Percentiles rank a stretch among this genome's conserved stretches.
Conservation (phyloP, 2,329 filamentous ascomycete species). For the Juglanconis juglandina region DNA sequence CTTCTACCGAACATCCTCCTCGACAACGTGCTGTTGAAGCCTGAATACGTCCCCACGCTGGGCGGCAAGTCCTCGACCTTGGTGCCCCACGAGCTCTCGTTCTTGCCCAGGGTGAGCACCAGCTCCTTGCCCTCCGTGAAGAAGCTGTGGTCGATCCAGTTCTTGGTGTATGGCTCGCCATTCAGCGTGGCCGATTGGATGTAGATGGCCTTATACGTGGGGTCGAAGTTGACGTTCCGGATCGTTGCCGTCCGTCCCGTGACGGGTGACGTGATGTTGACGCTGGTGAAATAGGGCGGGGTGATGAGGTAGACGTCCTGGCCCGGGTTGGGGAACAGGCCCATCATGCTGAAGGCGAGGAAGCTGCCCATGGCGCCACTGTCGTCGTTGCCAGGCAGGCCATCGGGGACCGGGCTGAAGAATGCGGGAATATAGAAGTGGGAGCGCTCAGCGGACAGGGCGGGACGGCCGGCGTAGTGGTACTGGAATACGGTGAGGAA, state of each 20-base stretch:
- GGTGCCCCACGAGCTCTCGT: slow-evolving; percentile 65
- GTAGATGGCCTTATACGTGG: slow-evolving; percentile 54
- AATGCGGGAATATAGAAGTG: slow-evolving; percentile 64
- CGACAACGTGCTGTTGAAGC: slow-evolving; percentile 24
- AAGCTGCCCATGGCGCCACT: slow-evolving; percentile 69
- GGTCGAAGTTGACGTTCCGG: slow-evolving; percentile 59
- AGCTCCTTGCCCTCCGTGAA: slow-evolving; percentile 63
- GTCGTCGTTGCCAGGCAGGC: slow-evolving; percentile 69
- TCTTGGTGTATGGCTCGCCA: slow-evolving; percentile 57
- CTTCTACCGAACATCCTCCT: not conserved
- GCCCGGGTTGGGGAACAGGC: slow-evolving; percentile 65
- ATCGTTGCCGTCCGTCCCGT: slow-evolving; percentile 61
- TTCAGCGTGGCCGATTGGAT: slow-evolving; percentile 64
- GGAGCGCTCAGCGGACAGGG: slow-evolving; percentile 47
- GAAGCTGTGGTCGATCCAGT: slow-evolving; percentile 67
- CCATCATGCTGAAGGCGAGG: slow-evolving; percentile 64
- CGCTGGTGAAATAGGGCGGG: slow-evolving; percentile 62
- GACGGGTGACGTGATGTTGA: slow-evolving; percentile 54
- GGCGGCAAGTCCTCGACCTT: slow-evolving; percentile 58
- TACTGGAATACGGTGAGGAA: slow-evolving; percentile 66
- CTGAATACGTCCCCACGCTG: slow-evolving; percentile 42
- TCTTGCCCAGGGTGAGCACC: slow-evolving; percentile 57
- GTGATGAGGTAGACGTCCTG: slow-evolving; percentile 71
- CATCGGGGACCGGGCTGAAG: slow-evolving; percentile 56
- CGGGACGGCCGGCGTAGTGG: slow-evolving; percentile 66